Base-by-base conservation (phyloP, 78 protist genomes). In the Dictyostelium capitatum region DNA sequence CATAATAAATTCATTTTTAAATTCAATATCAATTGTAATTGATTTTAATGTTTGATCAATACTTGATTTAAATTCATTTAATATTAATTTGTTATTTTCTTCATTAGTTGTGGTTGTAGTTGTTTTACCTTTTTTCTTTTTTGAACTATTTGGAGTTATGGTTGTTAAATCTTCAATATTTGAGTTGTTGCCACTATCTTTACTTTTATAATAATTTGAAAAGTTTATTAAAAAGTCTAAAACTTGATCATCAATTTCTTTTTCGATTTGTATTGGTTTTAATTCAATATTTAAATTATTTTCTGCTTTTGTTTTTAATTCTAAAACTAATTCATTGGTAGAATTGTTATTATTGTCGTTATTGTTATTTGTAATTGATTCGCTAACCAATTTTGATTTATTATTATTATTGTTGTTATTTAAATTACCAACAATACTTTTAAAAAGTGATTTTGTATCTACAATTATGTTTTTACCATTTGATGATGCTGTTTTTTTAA, bases 1-100 rank as follows among this genome's bases (percentile, higher is more conserved):
- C 6, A 67, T 67, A 17, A 32, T 67, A 32, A 17, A 67, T 67
- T 67, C 75, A 32, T 67, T 67, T 67, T 67, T 67, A 67, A 37
- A 67, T 67, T 67, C 75, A 17, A 32, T 67, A 67, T 25, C 43
- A 30, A 67, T 32, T 6, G 11, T 32, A 15, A 19, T 15, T 25
- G 37, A 30, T 67, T 67, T 41, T 32, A 67, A 32, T 32, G 32
- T 10, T 23, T 14, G 9, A 65, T 65, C 28, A 25, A 65, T 65
- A 65, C 17, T 25, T 11, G 23, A 32, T 30, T 23, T 28, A 65
- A 25, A 65, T 11, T 65, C n/a, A 4, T 30, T 15, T 30, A 65
- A 65, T 25, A 23, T 6, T 8, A 23, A 23, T 59, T n/a, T 20
- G 25, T 59, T 59, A 23, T 5, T 20, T 6, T 20, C 25, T 59